phyloP scores from a whole-genome alignment of 768 basidiomycete species.

The Lactarius tabidus region DNA sequence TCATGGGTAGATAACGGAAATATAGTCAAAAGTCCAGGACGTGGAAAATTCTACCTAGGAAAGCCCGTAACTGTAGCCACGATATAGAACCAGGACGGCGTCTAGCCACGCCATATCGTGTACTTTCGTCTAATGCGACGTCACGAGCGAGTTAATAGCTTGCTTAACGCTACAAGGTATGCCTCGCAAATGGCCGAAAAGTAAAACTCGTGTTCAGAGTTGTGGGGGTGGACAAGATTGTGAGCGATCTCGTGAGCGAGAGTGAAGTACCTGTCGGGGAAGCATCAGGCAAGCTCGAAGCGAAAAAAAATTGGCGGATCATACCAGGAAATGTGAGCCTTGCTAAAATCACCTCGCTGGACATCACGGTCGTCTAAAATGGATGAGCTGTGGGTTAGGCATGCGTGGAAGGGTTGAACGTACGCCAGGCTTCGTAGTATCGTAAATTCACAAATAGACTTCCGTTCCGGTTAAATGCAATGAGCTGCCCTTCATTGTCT shows the following conservation, averaged over 20 bases:
- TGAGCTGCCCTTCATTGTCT: constrained; percentile 72
- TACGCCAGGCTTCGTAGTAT: constrained; percentile 85
- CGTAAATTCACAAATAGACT: constrained; percentile 86
- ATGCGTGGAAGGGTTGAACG: constrained; percentile 33
- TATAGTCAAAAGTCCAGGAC: neutral
- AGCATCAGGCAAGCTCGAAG: neutral
- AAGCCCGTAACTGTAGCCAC: neutral
- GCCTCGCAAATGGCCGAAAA: constrained; percentile 87
- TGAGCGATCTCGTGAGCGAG: constrained; percentile 93
- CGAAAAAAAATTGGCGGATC: constrained; percentile 19
- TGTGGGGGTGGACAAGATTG: constrained; percentile 82
- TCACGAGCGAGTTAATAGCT: constrained; percentile 6
- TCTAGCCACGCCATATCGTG: neutral
- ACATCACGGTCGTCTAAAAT: constrained; percentile 70
- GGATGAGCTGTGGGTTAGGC: neutral
- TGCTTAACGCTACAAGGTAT: constrained; percentile 41
- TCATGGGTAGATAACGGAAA: neutral
- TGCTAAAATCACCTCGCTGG: constrained; percentile 42
- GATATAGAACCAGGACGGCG: neutral
- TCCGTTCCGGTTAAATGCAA: constrained; percentile 91
- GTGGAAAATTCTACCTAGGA: neutral
- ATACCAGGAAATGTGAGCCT: constrained; percentile 81
- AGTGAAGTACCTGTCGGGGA: constrained; percentile 68
- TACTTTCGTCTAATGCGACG: neutral
- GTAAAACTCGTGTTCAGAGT: constrained; percentile 92